Evolutionary conservation across 1,284 basidiomycete species (phyloP).

Genomic region (Cryptococcus floricola): DNA sequence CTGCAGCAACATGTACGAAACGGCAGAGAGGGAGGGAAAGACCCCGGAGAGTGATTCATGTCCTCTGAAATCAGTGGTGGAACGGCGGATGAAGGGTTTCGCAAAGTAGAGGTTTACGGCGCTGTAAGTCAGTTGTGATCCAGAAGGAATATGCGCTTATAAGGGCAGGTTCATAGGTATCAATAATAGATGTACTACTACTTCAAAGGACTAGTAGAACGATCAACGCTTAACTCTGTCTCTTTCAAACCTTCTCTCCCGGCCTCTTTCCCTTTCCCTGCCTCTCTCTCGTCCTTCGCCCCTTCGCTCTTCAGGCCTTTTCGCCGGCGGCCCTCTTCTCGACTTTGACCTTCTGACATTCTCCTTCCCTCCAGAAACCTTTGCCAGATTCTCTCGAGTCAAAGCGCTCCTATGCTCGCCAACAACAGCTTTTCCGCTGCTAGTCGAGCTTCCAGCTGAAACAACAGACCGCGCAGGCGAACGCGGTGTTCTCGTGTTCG

Average conservation of each 20-base stretch:
- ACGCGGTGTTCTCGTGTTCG: background rate
- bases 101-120: constrained; percentile 3
- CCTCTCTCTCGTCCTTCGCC: background rate
- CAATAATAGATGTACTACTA: too few relatives aligned
- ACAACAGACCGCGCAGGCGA: background rate
- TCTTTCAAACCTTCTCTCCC: background rate
- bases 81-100: constrained; percentile 34
- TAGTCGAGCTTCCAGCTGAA: background rate
- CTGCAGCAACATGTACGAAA: constrained; percentile 39
- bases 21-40: constrained; percentile 19
- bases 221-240: background rate
- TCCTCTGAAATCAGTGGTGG: constrained; percentile 32
- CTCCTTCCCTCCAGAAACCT: background rate
- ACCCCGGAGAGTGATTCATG: constrained; percentile 27
- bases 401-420: background rate
- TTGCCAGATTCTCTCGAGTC: constrained; percentile 2
- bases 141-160: too few relatives aligned
- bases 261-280: background rate
- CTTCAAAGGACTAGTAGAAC: too few relatives aligned
- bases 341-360: background rate
- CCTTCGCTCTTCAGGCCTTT: background rate
- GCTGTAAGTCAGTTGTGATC: too few relatives aligned
- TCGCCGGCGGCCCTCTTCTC: background rate
- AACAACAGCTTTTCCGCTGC: background rate
- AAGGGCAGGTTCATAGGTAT: too few relatives aligned